phyloP scores from a whole-genome alignment of 2,329 filamentous ascomycete genomes.

The Arthrobotrys entomopaga region DNA sequence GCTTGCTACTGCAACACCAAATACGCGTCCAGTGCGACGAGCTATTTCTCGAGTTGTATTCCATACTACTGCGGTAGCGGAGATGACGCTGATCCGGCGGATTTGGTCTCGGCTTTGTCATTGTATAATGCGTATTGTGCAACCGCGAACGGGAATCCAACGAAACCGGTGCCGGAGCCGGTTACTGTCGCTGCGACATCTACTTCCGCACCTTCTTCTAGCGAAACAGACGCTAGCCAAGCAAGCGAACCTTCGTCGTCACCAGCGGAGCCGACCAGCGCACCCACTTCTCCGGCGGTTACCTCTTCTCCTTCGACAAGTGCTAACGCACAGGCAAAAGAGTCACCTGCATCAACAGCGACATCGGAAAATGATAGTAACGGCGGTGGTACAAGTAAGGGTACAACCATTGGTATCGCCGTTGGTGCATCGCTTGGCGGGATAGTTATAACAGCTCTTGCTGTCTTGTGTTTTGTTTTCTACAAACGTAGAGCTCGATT shows the following conservation, averaged over 20 bases:
- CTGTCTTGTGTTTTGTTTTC: conserved; percentile 51
- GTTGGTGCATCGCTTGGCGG: conserved; percentile 59
- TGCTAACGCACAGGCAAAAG: conserved; percentile 4
- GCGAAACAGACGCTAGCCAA: not conserved
- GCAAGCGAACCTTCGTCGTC: not conserved
- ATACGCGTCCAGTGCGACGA: conserved; percentile 57
- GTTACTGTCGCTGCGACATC: conserved; percentile 26
- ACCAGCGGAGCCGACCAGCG: not conserved
- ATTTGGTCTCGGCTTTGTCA: conserved; percentile 57
- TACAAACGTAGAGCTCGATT: conserved; percentile 55
- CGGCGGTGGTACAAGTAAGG: conserved; percentile 57
- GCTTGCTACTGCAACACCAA: conserved; percentile 58
- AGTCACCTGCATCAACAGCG: not conserved
- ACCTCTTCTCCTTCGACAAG: not conserved
- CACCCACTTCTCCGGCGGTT: not conserved
- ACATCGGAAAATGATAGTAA: not conserved
- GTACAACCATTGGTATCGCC: conserved; percentile 58
- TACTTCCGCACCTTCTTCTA: conserved; percentile 6
- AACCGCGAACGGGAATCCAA: conserved; percentile 57
- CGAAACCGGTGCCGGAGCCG: conserved; percentile 35
- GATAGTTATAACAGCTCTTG: conserved; percentile 22
- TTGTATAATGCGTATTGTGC: conserved; percentile 58
- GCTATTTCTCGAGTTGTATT: conserved; percentile 58
- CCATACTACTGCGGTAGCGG: conserved; percentile 55
- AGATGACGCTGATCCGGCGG: conserved; percentile 50